Base-by-base conservation (phyloP, 352 stramenopile species). In the Globisporangium spiculum region DNA sequence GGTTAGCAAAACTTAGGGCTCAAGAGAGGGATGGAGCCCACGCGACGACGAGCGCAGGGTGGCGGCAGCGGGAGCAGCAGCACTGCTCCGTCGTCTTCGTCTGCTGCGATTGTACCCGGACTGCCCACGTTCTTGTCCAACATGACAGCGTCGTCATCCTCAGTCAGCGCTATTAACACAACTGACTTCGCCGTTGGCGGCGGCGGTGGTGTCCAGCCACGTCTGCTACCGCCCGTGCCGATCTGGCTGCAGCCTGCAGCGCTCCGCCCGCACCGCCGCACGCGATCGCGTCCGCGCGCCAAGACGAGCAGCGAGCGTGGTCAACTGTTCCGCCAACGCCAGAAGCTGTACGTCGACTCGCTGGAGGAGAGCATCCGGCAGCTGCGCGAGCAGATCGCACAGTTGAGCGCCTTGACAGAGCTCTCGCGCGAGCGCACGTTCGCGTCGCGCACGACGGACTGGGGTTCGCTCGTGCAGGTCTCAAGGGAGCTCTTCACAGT, bases 221-320 rank as follows among this genome's bases (percentile, higher is more conserved):
- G 38, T 48, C 20, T 55, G 20, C 50, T 55, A n/a, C 50, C 50
- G n/a, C n/a, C 50, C 9, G 24, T 55, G n/a, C 50, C 50, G 50
- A 55, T 55, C 50, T 55, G 50, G 50, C 20, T 27, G 20, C 50
- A 55, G 50, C n/a, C 50, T 7, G 3, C 50, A 24, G 50, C n/a
- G 5, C n/a, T 55, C 9, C 50, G 50, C 2, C 50, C n/a, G 7
- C 24, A 18, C 4, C 50, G n/a, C 20, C 50, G 10, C 24, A 55
- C 50, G 7, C 50, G 50, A 7, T 30, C 50, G 20, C 32, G 57
- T 5, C 34, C 57, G 20, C 57, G 57, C 34, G 57, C 57, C 16
- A 66, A 66, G 48, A 57, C 41, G 8, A 66, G 38, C 41, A 66
- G 41, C 22, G 60, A 66, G 60, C 60, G 60, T 8, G 60, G 60